Evolutionary conservation across 2,329 filamentous ascomycete species (phyloP).

Genomic region (Cadophora luteo-olivacea): DNA sequence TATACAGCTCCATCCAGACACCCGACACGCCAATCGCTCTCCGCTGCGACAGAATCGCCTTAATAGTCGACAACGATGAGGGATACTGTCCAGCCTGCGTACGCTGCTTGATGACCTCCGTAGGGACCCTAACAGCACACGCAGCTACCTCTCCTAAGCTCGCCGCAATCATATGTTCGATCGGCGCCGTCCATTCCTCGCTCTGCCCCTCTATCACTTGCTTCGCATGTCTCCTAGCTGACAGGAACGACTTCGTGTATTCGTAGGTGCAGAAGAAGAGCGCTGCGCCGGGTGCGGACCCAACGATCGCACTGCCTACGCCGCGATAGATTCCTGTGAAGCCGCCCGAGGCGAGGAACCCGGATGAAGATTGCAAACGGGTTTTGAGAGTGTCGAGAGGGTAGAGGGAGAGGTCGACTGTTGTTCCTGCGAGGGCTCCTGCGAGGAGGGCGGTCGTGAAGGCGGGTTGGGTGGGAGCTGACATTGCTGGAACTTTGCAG

Average conservation of each 20-base stretch:
- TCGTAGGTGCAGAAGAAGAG: conserved; percentile 99
- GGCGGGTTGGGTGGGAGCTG: conserved; percentile 36
- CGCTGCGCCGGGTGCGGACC: conserved; percentile 90
- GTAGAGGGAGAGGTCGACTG: conserved; percentile 95
- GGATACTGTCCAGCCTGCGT: conserved; percentile 88
- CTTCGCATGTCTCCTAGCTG: conserved; percentile 40
- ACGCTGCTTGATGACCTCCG: conserved; percentile 96
- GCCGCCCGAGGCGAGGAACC: conserved; percentile 84
- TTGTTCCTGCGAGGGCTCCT: conserved; percentile 90
- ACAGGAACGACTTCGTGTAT: conserved; percentile 65
- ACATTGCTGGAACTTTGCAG: conserved; percentile 17
- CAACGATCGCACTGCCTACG: conserved; percentile 86
- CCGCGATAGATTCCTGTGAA: conserved; percentile 93
- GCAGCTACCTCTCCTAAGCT: conserved; percentile 89
- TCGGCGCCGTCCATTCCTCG: conserved; percentile 41
- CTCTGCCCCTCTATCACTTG: conserved; percentile 32
- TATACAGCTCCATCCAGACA: conserved; percentile 85
- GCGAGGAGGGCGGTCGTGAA: conserved; percentile 73
- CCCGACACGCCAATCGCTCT: conserved; percentile 53
- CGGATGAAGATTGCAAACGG: conserved; percentile 82
- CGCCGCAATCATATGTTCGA: conserved; percentile 83
- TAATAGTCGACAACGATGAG: conserved; percentile 70
- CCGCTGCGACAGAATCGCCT: conserved; percentile 67
- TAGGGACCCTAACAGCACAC: conserved; percentile 90
- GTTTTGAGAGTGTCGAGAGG: conserved; percentile 99